These are phyloP conservation scores for Curvularia spicifera DNA, from an alignment of 2,329 filamentous ascomycete genomes.

Conservation along the genomic window DNA sequence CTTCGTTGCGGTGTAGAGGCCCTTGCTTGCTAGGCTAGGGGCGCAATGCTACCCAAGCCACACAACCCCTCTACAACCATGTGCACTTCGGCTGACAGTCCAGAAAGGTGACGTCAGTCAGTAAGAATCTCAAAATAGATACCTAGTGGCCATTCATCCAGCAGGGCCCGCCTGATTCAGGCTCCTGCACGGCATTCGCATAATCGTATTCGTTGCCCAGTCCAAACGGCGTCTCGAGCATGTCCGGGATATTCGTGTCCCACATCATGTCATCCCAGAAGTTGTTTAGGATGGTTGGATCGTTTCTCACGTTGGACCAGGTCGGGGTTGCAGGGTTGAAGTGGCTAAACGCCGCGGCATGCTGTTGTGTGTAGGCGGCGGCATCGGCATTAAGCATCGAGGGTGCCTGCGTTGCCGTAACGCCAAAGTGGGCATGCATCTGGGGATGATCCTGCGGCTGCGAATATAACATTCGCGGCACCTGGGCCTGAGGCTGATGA, in stretches of 20 bases:
- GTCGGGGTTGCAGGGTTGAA: constrained; percentile 39
- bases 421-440: constrained; percentile 23
- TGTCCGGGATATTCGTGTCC: constrained; percentile 49
- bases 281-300: constrained; percentile 41
- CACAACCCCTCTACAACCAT: not conserved
- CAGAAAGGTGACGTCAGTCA: not conserved
- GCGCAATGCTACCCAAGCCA: too few relatives aligned
- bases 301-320: constrained; percentile 32
- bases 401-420: constrained; percentile 19
- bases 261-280: constrained; percentile 54
- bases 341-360: constrained; percentile 17
- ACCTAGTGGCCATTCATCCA: constrained; percentile 48
- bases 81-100: not conserved
- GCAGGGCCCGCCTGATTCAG: constrained; percentile 37
- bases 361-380: constrained; percentile 8
- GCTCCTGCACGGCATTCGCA: constrained; percentile 42
- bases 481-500: constrained; percentile 22
- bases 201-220: constrained; percentile 46
- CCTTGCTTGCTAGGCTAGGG: not conserved
- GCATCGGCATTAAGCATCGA: constrained; percentile 25
- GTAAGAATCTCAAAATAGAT: not conserved
- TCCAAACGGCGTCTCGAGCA: constrained; percentile 47
- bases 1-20: too few relatives aligned
- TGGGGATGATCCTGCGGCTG: constrained; percentile 12
- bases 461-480: constrained; percentile 16